phyloP scores from a whole-genome alignment of 2,329 filamentous ascomycete genomes.

The Pezicula carpinea region DNA sequence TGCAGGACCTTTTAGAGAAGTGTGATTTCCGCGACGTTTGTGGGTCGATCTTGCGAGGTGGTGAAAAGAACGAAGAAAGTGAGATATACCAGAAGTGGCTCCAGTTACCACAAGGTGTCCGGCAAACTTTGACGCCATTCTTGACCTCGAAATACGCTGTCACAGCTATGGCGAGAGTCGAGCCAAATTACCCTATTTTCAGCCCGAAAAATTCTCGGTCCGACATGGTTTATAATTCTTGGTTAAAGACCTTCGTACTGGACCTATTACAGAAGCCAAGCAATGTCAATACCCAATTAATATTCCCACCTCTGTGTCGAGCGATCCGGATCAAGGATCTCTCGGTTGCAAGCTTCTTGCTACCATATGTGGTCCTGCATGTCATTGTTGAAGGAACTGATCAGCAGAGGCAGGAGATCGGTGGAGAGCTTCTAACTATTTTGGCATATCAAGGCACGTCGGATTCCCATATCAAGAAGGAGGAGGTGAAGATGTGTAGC shows the following conservation, averaged over 20 bases:
- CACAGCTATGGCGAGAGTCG: conserved; percentile 49
- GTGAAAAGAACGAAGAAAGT: conserved; percentile 41
- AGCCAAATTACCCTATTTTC: conserved; percentile 71
- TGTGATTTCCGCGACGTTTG: conserved; percentile 64
- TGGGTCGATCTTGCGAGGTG: conserved; percentile 21
- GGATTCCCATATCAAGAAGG: conserved; percentile 56
- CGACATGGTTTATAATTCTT: conserved; percentile 67
- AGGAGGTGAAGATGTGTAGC: conserved; percentile 79
- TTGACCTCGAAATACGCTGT: conserved; percentile 79
- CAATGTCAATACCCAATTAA: conserved; percentile 65
- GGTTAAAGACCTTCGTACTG: conserved; percentile 76
- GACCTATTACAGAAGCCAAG: conserved; percentile 78
- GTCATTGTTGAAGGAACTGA: conserved; percentile 69
- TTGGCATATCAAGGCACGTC: conserved; percentile 52
- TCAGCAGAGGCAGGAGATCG: conserved; percentile 58
- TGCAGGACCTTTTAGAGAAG: conserved; percentile 83
- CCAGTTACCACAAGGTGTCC: conserved; percentile 68
- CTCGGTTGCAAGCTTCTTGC: conserved; percentile 78
- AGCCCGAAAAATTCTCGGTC: conserved; percentile 40
- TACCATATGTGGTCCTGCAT: conserved; percentile 84
- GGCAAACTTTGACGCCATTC: conserved; percentile 84
- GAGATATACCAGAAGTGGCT: conserved; percentile 72
- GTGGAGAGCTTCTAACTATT: conserved; percentile 70
- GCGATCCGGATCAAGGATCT: conserved; percentile 83
- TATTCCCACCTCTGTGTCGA: conserved; percentile 78